Percentiles rank a stretch among this genome's conserved stretches.
These are phyloP conservation scores for Penicillium fuscoglaucum DNA, from an alignment of 2,329 filamentous ascomycete species.

Conservation along the genomic window DNA sequence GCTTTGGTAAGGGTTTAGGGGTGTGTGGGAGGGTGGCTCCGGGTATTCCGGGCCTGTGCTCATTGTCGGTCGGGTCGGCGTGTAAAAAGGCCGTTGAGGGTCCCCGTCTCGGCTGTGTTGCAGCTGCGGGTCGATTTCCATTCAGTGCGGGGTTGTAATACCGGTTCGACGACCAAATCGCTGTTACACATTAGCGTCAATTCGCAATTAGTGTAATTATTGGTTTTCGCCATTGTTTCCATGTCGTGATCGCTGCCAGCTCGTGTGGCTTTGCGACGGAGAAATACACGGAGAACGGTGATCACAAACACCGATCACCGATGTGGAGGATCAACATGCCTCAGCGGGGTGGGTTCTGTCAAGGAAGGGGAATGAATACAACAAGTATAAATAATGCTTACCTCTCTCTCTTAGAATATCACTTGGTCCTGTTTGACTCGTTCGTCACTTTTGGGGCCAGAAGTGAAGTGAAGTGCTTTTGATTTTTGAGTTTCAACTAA, in stretches of 20 bases:
- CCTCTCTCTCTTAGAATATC: background rate
- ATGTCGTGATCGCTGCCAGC: background rate
- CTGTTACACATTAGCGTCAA: conserved; percentile 1
- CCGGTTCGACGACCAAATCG: background rate
- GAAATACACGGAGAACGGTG: conserved; percentile 20
- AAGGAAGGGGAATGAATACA: background rate
- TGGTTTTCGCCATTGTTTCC: background rate
- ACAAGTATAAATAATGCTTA: background rate
- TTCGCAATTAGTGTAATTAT: no score
- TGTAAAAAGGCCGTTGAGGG: conserved; percentile 11
- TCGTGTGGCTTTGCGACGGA: background rate
- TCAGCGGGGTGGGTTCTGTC: background rate
- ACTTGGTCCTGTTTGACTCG: background rate
- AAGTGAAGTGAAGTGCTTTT: background rate
- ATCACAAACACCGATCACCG: conserved; percentile 27
- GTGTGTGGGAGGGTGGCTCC: conserved; percentile 30
- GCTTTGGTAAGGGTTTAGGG: conserved; percentile 12
- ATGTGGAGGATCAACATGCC: conserved; percentile 9
- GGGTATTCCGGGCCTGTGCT: conserved; percentile 25
- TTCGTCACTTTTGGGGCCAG: background rate
- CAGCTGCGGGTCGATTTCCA: conserved; percentile 40
- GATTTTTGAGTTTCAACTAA: background rate
- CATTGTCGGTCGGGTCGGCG: conserved; percentile 12
- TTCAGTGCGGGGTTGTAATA: conserved; percentile 10
- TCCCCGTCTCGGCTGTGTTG: conserved; percentile 21